Percentiles rank a stretch among this genome's conserved stretches.
Evolutionary conservation across 176 grass and related monocot genomes (phyloP).

Genomic region (Saccharum officinarum): DNA sequence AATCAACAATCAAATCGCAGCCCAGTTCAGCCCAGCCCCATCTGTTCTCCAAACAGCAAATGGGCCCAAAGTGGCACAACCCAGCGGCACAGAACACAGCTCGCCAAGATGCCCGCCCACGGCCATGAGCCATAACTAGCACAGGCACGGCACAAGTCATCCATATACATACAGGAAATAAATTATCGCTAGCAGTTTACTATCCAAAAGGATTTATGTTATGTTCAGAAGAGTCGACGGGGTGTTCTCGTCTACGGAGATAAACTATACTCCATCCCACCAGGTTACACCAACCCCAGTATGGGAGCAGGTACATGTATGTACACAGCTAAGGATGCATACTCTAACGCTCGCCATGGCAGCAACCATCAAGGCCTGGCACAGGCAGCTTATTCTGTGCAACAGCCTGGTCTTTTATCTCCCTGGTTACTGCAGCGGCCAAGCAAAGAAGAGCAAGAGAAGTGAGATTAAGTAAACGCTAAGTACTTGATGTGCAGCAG

Average conservation of each 20-base stretch:
- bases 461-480: no score
- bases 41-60: no score
- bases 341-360: neutral
- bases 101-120: no score
- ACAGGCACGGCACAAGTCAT: neutral
- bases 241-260: no score
- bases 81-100: no score
- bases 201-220: neutral
- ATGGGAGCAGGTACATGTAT: neutral
- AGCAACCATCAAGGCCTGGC: neutral
- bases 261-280: neutral
- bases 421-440: neutral
- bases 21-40: no score
- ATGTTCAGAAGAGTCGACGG: neutral
- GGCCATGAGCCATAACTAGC: neutral
- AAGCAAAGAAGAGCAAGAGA: neutral
- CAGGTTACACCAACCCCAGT: neutral
- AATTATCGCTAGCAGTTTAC: neutral
- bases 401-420: neutral
- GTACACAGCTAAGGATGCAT: neutral
- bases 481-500: neutral
- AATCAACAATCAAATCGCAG: no score
- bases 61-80: no score
- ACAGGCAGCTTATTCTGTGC: neutral
- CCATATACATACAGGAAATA: neutral